These are phyloP conservation scores for Kwoniella sp. DNA, from an alignment of 768 basidiomycete species.

Conservation along the genomic window DNA sequence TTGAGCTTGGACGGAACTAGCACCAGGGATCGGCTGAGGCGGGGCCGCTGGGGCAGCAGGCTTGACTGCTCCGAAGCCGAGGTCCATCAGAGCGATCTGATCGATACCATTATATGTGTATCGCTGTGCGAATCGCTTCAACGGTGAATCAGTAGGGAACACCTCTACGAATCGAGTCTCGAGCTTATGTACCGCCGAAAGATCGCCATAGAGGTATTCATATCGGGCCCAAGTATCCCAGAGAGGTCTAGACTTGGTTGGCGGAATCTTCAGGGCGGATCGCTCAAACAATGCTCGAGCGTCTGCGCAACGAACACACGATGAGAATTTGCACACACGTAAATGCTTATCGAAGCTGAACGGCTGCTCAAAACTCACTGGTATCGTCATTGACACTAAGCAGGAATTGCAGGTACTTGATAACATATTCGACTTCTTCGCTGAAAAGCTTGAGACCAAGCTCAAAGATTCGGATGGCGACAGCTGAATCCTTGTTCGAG, in stretches of 20 bases:
- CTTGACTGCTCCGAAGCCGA: constrained; percentile 66
- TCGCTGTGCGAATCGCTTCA: constrained; percentile 81
- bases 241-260: constrained; percentile 76
- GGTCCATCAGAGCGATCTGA: constrained; percentile 82
- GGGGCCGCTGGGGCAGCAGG: constrained; percentile 13
- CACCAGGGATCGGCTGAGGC: constrained; percentile 17
- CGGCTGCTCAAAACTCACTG: constrained; percentile 68
- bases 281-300: constrained; percentile 94
- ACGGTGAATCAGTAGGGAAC: constrained; percentile 81
- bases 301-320: constrained; percentile 66
- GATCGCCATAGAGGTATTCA: constrained; percentile 92
- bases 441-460: constrained; percentile 82
- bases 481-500: constrained; percentile 71
- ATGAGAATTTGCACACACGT: no score
- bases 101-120: constrained; percentile 81
- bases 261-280: constrained; percentile 72
- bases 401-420: constrained; percentile 87
- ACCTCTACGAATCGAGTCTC: constrained; percentile 85
- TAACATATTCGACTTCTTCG: constrained; percentile 79
- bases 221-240: constrained; percentile 97
- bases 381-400: constrained; percentile 93
- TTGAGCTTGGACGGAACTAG: not conserved
- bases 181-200: constrained; percentile 81
- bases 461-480: constrained; percentile 90
- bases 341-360: no score